Percentiles rank a stretch among this genome's conserved stretches.
These are phyloP conservation scores for Bipolaris victoriae DNA, from an alignment of 2,329 filamentous ascomycete species.

Conservation along the genomic window DNA sequence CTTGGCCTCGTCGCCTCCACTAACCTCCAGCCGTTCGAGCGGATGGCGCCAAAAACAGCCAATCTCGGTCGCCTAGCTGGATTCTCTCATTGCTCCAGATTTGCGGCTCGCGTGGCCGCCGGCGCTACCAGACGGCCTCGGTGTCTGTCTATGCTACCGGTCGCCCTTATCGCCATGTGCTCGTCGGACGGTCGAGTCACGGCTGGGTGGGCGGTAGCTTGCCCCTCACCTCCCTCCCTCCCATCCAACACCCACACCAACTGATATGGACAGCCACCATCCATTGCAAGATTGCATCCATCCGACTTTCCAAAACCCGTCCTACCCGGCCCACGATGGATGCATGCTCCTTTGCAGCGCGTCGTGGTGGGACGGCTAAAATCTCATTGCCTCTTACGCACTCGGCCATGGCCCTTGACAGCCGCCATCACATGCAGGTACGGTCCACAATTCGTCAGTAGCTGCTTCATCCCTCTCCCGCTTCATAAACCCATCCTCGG, in stretches of 20 bases:
- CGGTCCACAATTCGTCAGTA: slow-evolving; percentile 5
- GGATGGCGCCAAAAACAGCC: slow-evolving; percentile 7
- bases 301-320: not conserved
- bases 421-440: slow-evolving; percentile 24
- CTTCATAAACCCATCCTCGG: slow-evolving; percentile 1
- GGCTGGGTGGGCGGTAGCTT: not conserved
- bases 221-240: not conserved
- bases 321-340: not conserved
- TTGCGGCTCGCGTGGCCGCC: slow-evolving; percentile 15
- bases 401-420: not conserved
- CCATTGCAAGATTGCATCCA: not conserved
- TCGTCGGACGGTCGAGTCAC: too few species aligned
- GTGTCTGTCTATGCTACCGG: not conserved
- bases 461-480: not conserved
- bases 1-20: slow-evolving; percentile 10
- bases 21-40: slow-evolving; percentile 3
- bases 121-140: slow-evolving; percentile 9
- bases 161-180: too few species aligned
- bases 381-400: slow-evolving; percentile 7
- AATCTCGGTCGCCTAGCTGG: slow-evolving; percentile 9
- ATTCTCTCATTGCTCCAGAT: slow-evolving; percentile 14
- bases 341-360: not conserved
- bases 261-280: not conserved
- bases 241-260: not conserved
- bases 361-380: slow-evolving; percentile 19